These are phyloP conservation scores for Seminavis robusta DNA, from an alignment of 108 stramenopile genomes.

Conservation along the genomic window DNA sequence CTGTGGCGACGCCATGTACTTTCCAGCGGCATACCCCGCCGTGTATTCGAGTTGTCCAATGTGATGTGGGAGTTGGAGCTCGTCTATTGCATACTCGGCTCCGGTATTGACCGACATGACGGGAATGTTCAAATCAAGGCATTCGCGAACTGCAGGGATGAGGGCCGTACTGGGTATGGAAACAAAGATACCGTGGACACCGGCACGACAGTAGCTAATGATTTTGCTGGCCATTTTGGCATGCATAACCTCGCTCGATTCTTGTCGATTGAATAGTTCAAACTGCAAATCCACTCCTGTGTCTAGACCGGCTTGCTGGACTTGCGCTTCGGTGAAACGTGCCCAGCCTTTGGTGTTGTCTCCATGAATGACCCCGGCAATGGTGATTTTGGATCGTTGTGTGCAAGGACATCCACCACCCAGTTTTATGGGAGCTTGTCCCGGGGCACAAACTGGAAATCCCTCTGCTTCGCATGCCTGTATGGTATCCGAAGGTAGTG, in stretches of 20 bases:
- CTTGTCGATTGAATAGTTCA: too few species aligned
- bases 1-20: too few species aligned
- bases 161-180: slow-evolving; percentile 11
- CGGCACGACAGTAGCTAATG: slow-evolving; percentile 1
- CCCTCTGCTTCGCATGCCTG: background rate
- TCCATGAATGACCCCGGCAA: too few species aligned
- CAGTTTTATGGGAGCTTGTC: too few species aligned
- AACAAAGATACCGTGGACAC: slow-evolving; percentile 25
- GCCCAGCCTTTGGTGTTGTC: too few species aligned
- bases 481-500: background rate
- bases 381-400: too few species aligned
- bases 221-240: slow-evolving; percentile 8
- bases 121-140: slow-evolving; percentile 5
- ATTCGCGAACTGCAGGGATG: slow-evolving; percentile 1
- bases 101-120: slow-evolving; percentile 16
- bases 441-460: slow-evolving; percentile 15
- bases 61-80: too few species aligned
- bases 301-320: too few species aligned
- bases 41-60: slow-evolving; percentile 10
- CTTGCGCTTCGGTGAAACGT: too few species aligned
- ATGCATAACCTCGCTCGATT: too few species aligned
- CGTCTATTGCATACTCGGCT: background rate
- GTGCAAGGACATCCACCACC: too few species aligned
- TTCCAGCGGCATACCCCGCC: slow-evolving; percentile 2
- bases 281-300: too few species aligned